Evolutionary conservation across 106 monocot species (phyloP).

Genomic region (Triglochin maritima): DNA sequence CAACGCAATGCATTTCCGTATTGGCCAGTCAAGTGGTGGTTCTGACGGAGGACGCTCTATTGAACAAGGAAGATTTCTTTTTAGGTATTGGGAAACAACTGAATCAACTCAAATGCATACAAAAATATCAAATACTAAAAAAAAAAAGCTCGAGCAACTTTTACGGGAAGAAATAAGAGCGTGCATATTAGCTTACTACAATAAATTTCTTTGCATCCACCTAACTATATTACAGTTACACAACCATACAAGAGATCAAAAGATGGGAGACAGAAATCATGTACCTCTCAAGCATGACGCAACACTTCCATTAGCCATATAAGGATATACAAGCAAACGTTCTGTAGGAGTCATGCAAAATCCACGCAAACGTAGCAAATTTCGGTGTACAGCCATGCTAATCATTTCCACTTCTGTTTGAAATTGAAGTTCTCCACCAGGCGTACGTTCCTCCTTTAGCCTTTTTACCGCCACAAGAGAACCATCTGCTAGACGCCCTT

Average conservation of each 20-base stretch:
- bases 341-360: constrained; percentile 82
- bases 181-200: no score
- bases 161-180: no score
- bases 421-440: constrained; percentile 68
- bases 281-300: constrained; percentile 68
- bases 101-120: background rate
- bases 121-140: background rate
- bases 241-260: no score
- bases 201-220: no score
- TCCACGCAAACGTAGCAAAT: constrained; percentile 56
- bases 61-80: background rate
- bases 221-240: no score
- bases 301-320: constrained; percentile 78
- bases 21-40: constrained; percentile 70
- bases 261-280: background rate
- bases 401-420: constrained; percentile 77
- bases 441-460: constrained; percentile 61
- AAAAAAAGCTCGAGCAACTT: background rate
- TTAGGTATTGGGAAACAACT: no score
- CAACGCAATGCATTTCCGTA: constrained; percentile 63
- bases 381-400: constrained; percentile 70
- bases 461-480: constrained; percentile 64
- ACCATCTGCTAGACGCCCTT: constrained; percentile 62
- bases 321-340: constrained; percentile 62
- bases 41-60: constrained; percentile 54